A percentile compares a stretch with the other conserved stretches of the same genome.
Evolutionary conservation across 1,284 basidiomycete genomes (phyloP).

Genomic region (Cystobasidiaceae sp.): DNA sequence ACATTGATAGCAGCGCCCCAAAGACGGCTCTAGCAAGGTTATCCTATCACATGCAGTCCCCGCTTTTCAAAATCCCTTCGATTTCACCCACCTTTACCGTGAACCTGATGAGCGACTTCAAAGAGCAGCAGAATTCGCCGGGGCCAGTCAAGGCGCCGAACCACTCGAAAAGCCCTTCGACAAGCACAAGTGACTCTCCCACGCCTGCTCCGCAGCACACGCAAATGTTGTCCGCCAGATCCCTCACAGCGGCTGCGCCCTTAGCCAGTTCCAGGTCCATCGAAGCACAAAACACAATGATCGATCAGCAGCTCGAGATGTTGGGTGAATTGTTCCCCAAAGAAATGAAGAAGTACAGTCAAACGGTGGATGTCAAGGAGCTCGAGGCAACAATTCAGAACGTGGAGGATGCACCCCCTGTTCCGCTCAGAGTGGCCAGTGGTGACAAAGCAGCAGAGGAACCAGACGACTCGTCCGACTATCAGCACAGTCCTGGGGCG

Average conservation of each 20-base stretch:
- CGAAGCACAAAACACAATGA: slow-evolving; percentile 10
- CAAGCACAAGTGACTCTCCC: background rate
- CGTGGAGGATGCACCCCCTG: background rate
- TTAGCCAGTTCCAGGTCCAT: background rate
- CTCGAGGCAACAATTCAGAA: background rate
- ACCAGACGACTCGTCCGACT: slow-evolving; percentile 11
- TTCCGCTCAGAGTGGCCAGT: background rate
- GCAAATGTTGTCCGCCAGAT: background rate
- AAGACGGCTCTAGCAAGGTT: background rate
- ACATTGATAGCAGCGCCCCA: background rate
- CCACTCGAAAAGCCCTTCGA: too few species aligned
- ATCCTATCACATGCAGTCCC: background rate
- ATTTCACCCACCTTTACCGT: background rate
- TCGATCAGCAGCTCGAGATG: slow-evolving; percentile 29
- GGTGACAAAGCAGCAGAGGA: background rate
- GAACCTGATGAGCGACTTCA: background rate
- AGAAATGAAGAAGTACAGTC: slow-evolving; percentile 8
- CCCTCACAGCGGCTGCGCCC: background rate
- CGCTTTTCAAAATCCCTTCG: background rate
- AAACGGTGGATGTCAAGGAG: background rate
- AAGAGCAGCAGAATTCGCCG: too few species aligned
- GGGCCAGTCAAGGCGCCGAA: too few species aligned
- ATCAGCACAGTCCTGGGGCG: background rate
- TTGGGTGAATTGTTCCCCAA: slow-evolving; percentile 23
- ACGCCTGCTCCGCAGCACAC: background rate